Evolutionary conservation across 2,329 filamentous ascomycete species (phyloP).

Genomic region (Neonectria hederae): DNA sequence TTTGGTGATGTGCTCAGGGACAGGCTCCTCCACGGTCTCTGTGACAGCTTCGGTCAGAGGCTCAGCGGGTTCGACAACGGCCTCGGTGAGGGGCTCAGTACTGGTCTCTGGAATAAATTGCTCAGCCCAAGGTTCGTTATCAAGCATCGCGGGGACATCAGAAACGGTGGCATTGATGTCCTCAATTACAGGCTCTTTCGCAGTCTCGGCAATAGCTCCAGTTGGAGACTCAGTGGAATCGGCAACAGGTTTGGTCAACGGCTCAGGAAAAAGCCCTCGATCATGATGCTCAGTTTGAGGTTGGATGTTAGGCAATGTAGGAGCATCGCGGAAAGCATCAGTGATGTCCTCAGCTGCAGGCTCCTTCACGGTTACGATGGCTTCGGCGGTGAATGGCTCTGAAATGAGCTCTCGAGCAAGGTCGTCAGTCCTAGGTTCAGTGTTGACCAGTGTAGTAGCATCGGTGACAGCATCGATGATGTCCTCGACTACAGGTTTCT

Average conservation of each 20-base stretch:
- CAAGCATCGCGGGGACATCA: neutral
- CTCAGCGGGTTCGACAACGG: neutral
- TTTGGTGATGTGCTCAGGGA: neutral
- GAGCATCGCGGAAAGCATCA: neutral
- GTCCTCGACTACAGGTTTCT: neutral
- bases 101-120: neutral
- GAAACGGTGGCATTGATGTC: neutral
- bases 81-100: neutral
- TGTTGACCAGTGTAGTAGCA: neutral
- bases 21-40: neutral
- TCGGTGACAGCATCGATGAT: neutral
- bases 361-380: conserved; percentile 7
- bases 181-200: neutral
- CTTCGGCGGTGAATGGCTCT: neutral
- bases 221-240: neutral
- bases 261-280: neutral
- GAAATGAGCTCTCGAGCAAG: neutral
- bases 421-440: neutral
- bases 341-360: neutral
- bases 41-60: neutral
- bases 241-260: neutral
- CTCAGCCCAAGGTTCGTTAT: neutral
- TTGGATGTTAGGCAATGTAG: neutral
- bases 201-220: neutral
- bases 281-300: neutral